Evolutionary conservation across 352 stramenopile genomes (phyloP).

Genomic region (Phytophthora ramorum): DNA sequence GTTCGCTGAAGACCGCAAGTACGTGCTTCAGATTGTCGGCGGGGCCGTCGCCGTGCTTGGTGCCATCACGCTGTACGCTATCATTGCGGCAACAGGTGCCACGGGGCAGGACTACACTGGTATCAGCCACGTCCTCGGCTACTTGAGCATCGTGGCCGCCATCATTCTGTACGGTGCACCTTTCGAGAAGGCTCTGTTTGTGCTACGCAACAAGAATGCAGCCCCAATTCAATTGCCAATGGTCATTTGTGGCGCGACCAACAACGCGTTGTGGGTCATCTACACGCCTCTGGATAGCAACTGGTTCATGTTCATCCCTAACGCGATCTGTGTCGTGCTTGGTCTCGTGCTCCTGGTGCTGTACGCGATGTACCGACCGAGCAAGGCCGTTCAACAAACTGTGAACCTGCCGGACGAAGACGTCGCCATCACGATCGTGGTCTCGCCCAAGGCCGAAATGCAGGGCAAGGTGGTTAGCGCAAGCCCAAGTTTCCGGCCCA

Average conservation of each 20-base stretch:
- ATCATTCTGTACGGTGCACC: conserved; percentile 48
- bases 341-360: conserved; percentile 45
- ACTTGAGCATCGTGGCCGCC: conserved; percentile 41
- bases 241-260: conserved; percentile 46
- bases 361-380: conserved; percentile 54
- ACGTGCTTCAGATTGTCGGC: conserved; percentile 43
- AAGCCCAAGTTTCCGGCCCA: conserved; percentile 31
- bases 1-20: conserved; percentile 46
- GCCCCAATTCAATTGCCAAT: conserved; percentile 57
- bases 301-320: conserved; percentile 63
- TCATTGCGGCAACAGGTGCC: conserved; percentile 44
- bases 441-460: conserved; percentile 34
- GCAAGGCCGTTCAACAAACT: conserved; percentile 17
- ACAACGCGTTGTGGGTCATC: conserved; percentile 56
- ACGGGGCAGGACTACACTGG: conserved; percentile 39
- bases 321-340: conserved; percentile 46
- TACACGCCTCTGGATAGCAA: conserved; percentile 52
- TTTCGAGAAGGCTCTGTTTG: conserved; percentile 48
- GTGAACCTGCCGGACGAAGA: conserved; percentile 26
- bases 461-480: conserved; percentile 20
- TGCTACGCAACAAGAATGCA: conserved; percentile 53
- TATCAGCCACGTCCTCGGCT: conserved; percentile 41
- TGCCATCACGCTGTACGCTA: conserved; percentile 46
- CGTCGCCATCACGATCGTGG: conserved; percentile 37
- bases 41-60: conserved; percentile 27